phyloP scores from a whole-genome alignment of 257 asterid genomes.

The Solanum appendiculatum region DNA sequence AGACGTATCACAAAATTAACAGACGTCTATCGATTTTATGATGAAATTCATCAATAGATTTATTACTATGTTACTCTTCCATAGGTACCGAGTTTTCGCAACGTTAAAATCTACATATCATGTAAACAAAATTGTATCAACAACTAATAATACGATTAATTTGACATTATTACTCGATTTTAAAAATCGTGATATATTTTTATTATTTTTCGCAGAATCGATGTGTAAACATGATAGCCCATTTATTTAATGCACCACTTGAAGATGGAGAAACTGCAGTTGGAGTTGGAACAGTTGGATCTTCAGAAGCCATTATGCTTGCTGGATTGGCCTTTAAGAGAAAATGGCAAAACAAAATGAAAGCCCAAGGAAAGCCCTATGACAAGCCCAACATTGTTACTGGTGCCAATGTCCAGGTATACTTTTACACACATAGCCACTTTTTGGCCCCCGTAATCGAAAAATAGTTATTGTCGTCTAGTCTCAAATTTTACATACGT shows the following conservation, averaged over 20 bases:
- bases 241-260: constrained; percentile 76
- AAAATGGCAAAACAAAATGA: constrained; percentile 90
- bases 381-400: constrained; percentile 93
- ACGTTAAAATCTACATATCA: neutral
- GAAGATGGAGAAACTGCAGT: constrained; percentile 71
- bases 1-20: neutral
- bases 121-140: neutral
- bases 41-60: too few species aligned
- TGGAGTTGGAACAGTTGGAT: constrained; percentile 90
- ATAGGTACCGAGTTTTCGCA: too few species aligned
- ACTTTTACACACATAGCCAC: neutral
- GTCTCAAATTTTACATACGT: neutral
- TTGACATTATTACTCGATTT: neutral
- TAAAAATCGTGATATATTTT: neutral
- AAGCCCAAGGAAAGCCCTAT: constrained; percentile 48
- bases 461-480: neutral
- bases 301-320: constrained; percentile 91
- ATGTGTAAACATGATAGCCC: constrained; percentile 89
- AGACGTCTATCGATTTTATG: too few species aligned
- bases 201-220: constrained; percentile 38
- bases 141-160: neutral
- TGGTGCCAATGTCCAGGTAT: constrained; percentile 78
- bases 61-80: too few species aligned
- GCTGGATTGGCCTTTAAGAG: constrained; percentile 96
- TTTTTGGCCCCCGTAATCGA: neutral